Evolutionary conservation across 2,329 filamentous ascomycete species (phyloP).

Genomic region (Diaporthe helianthi): DNA sequence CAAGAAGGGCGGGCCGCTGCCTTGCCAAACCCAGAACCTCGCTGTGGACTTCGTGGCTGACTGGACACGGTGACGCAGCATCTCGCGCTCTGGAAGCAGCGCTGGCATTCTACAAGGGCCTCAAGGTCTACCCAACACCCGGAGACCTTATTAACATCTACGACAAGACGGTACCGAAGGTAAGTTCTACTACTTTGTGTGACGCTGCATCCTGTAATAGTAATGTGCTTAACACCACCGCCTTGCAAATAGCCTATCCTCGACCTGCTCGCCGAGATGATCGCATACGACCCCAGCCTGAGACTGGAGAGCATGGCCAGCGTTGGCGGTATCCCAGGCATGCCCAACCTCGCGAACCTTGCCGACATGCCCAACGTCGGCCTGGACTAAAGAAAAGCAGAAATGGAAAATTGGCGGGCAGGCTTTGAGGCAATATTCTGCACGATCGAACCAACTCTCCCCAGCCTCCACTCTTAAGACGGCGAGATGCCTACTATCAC

Average conservation of each 20-base stretch:
- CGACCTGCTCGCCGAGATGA: constrained; percentile 97
- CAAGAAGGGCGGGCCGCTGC: neutral
- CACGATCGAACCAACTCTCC: neutral
- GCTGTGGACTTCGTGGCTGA: neutral
- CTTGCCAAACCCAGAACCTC: constrained; percentile 9
- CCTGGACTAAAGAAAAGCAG: constrained; percentile 55
- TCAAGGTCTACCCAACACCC: constrained; percentile 97
- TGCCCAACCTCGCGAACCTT: constrained; percentile 45
- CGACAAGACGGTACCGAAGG: constrained; percentile 98
- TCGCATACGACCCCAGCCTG: constrained; percentile 83
- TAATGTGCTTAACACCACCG: constrained; percentile 34
- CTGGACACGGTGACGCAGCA: constrained; percentile 51
- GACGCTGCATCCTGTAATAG: constrained; percentile 17
- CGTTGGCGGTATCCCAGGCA: constrained; percentile 42
- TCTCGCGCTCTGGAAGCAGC: constrained; percentile 81
- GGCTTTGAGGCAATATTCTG: neutral
- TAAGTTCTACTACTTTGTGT: constrained; percentile 42
- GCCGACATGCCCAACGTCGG: constrained; percentile 59
- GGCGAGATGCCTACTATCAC: constrained; percentile 8
- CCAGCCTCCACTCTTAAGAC: constrained; percentile 24
- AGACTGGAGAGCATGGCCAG: constrained; percentile 57
- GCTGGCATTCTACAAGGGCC: constrained; percentile 94
- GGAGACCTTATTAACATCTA: constrained; percentile 95
- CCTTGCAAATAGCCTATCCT: constrained; percentile 73
- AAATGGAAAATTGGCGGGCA: neutral